These are phyloP conservation scores for Gossypium schwendimanii DNA, from an alignment of 441 rosid species.

Conservation along the genomic window DNA sequence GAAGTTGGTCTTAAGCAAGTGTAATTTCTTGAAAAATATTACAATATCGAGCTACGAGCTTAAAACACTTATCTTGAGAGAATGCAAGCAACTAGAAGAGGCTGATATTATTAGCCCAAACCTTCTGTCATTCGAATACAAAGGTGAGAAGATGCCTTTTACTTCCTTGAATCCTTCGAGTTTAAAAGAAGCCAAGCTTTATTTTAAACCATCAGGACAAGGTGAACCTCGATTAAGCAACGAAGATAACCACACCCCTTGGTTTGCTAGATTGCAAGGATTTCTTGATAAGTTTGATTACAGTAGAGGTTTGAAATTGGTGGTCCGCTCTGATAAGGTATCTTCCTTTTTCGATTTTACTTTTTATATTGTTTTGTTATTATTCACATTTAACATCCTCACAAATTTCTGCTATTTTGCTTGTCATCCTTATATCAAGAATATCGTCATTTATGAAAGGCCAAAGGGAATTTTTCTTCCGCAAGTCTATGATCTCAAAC, in stretches of 20 bases:
- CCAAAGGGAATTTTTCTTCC: slow-evolving; percentile 18
- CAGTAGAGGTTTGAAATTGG: slow-evolving; percentile 24
- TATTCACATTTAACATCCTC: not conserved
- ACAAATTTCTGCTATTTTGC: not conserved
- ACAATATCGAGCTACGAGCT: slow-evolving; percentile 17
- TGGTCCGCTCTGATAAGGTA: slow-evolving; percentile 20
- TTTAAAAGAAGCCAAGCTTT: slow-evolving; percentile 31
- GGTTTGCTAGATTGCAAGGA: slow-evolving; percentile 16
- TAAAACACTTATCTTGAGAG: slow-evolving; percentile 21
- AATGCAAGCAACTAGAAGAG: slow-evolving; percentile 16
- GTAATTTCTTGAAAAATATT: slow-evolving; percentile 15
- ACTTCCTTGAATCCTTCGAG: slow-evolving; percentile 23
- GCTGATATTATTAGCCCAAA: slow-evolving; percentile 26
- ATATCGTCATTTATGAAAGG: slow-evolving; percentile 30
- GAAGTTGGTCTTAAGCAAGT: slow-evolving; percentile 25
- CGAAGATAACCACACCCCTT: not conserved
- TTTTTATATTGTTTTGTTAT: not conserved
- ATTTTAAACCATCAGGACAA: not conserved
- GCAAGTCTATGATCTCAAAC: slow-evolving; percentile 15
- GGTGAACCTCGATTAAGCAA: not conserved
- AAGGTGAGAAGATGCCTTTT: slow-evolving; percentile 27
- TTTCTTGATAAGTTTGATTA: slow-evolving; percentile 25
- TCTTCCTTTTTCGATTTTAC: not conserved
- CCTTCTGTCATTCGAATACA: slow-evolving; percentile 33
- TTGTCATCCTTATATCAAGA: slow-evolving; percentile 14